Evolutionary conservation across 2,329 filamentous ascomycete genomes (phyloP).

Genomic region (Boeremia exigua): DNA sequence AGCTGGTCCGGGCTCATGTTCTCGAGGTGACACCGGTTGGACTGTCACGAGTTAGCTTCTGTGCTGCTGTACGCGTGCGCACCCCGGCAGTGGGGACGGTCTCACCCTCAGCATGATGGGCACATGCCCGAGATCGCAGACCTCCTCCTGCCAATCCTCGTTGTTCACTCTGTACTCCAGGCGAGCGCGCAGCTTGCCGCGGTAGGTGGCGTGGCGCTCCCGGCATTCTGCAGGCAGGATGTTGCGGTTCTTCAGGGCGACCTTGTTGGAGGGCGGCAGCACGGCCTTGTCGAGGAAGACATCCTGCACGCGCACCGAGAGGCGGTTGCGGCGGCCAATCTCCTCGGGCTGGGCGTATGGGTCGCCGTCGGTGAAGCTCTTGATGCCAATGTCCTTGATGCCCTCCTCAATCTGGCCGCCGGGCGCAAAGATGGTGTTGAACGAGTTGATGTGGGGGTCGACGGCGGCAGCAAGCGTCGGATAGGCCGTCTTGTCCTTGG

Average conservation of each 20-base stretch:
- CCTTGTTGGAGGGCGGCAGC: constrained; percentile 82
- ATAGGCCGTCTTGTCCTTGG: constrained; percentile 85
- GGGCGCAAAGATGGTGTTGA: constrained; percentile 84
- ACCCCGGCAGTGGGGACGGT: constrained; percentile 15
- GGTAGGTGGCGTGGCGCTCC: constrained; percentile 90
- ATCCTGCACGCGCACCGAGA: constrained; percentile 80
- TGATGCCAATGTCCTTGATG: constrained; percentile 87
- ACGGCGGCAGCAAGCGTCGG: constrained; percentile 86
- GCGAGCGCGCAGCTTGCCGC: constrained; percentile 81
- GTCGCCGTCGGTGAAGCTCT: constrained; percentile 84
- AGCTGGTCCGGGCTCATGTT: constrained; percentile 82
- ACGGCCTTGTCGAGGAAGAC: constrained; percentile 82
- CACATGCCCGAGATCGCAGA: constrained; percentile 84
- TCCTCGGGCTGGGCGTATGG: constrained; percentile 59
- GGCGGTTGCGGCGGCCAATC: constrained; percentile 70
- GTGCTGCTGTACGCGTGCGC: constrained; percentile 22
- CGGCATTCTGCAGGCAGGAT: constrained; percentile 92
- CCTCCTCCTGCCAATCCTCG: constrained; percentile 80
- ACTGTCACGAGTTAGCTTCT: constrained; percentile 58
- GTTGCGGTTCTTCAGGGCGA: constrained; percentile 77
- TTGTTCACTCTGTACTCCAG: constrained; percentile 88
- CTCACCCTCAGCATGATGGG: constrained; percentile 91
- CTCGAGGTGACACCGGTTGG: constrained; percentile 89
- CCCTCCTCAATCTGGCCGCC: constrained; percentile 77
- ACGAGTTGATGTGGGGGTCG: constrained; percentile 90